These are phyloP conservation scores for Diaporthe ilicicola DNA, from an alignment of 2,329 filamentous ascomycete species.

Conservation along the genomic window DNA sequence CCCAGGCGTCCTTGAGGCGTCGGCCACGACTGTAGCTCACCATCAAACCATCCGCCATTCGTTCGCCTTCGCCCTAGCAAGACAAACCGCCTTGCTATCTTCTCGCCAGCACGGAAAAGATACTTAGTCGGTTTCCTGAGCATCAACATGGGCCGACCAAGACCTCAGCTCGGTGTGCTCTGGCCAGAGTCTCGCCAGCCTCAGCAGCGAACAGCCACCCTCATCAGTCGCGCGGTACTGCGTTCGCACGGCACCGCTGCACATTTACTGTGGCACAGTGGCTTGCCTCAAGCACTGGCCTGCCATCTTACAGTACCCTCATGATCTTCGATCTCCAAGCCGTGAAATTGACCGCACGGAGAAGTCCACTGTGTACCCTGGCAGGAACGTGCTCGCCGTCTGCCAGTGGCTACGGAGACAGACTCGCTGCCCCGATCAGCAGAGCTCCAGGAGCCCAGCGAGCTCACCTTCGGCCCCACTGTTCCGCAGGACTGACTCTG, in stretches of 20 bases:
- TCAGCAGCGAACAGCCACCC: too few relatives aligned
- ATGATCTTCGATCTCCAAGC: conserved; percentile 9
- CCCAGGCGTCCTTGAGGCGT: conserved; percentile 14
- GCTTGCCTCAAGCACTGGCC: too few relatives aligned
- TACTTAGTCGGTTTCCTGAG: background rate
- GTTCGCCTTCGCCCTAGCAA: too few relatives aligned
- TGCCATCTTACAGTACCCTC: background rate
- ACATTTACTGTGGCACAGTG: too few relatives aligned
- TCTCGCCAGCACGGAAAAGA: background rate
- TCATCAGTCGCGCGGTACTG: too few relatives aligned
- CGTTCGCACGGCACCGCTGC: too few relatives aligned
- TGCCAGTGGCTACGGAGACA: background rate
- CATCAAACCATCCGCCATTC: background rate
- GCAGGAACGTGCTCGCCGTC: conserved; percentile 1
- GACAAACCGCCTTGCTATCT: background rate
- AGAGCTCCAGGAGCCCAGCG: conserved; percentile 14
- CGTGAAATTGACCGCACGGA: background rate
- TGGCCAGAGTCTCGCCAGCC: background rate
- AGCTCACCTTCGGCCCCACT: background rate
- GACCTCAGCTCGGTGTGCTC: background rate
- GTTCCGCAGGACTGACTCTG: background rate
- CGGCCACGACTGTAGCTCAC: background rate
- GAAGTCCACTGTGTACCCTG: background rate
- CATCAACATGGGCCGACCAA: background rate
- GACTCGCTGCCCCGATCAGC: background rate